Percentiles rank a stretch among this genome's conserved stretches.
Conservation (phyloP, 257 asterid species). For the Petunia secreta region DNA sequence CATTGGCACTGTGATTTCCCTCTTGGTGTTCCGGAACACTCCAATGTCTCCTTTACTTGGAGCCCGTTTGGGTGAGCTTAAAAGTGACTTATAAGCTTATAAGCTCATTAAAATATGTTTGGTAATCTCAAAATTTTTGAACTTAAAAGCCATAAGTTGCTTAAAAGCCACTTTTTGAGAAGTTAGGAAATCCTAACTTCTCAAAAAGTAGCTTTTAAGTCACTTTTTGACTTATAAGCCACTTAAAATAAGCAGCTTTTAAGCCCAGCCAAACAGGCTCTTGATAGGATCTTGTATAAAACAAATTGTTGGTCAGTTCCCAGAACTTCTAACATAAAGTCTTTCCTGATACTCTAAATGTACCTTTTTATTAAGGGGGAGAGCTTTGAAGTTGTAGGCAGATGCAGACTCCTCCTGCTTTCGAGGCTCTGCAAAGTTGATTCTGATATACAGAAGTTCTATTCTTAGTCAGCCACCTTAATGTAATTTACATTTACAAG, state of each 20-base stretch:
- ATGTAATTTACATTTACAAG: neutral
- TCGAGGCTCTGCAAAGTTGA: constrained; percentile 42
- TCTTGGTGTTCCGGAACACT: constrained; percentile 64
- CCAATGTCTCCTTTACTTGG: constrained; percentile 97
- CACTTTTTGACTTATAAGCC: no score
- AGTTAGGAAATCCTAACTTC: no score
- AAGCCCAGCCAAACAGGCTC: no score
- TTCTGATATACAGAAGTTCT: constrained; percentile 39
- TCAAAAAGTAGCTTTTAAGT: no score
- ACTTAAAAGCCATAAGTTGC: no score
- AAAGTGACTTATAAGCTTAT: no score
- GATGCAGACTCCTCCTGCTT: constrained; percentile 46
- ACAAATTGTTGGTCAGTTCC: constrained; percentile 10
- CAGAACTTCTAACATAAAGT: constrained; percentile 9
- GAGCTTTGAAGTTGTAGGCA: constrained; percentile 76
- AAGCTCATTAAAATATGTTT: no score
- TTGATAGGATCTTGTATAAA: constrained; percentile 60
- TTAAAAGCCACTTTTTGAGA: no score
- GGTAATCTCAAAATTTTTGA: no score
- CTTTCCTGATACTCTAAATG: neutral
- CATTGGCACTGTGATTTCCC: constrained; percentile 78
- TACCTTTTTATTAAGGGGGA: constrained; percentile 82
- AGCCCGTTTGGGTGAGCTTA: no score
- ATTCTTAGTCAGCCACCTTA: neutral
- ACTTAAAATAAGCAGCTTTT: no score